Base-by-base conservation (phyloP, 2,329 filamentous ascomycete genomes). In the Fusarium avenaceum region DNA sequence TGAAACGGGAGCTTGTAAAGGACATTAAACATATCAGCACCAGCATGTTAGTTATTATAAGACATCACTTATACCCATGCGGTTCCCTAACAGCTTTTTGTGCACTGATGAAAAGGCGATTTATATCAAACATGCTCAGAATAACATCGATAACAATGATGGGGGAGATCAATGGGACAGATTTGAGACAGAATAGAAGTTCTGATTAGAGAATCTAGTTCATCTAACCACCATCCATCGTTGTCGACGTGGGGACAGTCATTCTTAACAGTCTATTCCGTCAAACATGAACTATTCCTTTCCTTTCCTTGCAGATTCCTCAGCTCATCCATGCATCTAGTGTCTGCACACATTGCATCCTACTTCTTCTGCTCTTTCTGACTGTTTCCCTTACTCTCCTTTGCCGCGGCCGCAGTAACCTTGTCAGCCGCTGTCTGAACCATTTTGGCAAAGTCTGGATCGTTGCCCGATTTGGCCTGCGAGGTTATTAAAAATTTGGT, bases 281-380 rank as follows among this genome's bases (percentile, higher is more conserved):
- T 45, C 43, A 10, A 38, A 33, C 19, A 33, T 22, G 19, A 45
- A n/a, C 43, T 24, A 53, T 33, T 14, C 26, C 45, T 13, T 28
- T 49, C 7, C 26, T 40, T 48, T n/a, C 19, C 9, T 38, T 24
- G 28, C 17, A n/a, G 26, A 40, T 13, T 2, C 22, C 1, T 40
- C 26, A 30, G 5, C n/a, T 15, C n/a, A 6, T 40, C 19, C 33
- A 26, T 15, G 20, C 13, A 15, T 15, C 22, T 22, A 42, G 15
- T 14, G 7, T 10, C 11, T 42, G 30, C 14, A 17, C n/a, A 13
- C 17, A 11, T 6, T 10, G 13, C 15, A 20, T 45, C 24, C 64
- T 17, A 66, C 51, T 65, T 62, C 55, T 68, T 62, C 47, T 55
- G 42, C 13, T 40, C 32, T 7, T 30, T 39, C 35, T 64, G 44